Conservation (phyloP, 305 asterid species). For the Fraxinus dipetala region DNA sequence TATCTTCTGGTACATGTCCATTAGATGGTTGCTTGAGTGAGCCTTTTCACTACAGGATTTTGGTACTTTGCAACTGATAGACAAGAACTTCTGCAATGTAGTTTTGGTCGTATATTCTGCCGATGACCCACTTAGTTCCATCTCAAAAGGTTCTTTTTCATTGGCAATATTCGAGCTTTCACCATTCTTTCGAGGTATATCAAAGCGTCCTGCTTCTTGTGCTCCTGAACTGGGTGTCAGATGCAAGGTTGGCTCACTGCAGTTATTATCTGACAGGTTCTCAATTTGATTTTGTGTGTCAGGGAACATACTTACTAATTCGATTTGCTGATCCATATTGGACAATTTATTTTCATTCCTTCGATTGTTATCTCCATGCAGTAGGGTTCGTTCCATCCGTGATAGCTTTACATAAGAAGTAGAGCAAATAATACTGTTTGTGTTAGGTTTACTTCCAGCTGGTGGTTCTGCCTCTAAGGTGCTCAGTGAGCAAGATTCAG, state of each 20-base stretch:
- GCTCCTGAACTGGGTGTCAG: constrained; percentile 31
- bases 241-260: constrained; percentile 29
- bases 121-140: constrained; percentile 53
- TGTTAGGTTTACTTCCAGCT: constrained; percentile 28
- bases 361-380: constrained; percentile 39
- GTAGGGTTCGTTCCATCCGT: constrained; percentile 51
- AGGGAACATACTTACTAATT: constrained; percentile 31
- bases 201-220: constrained; percentile 28
- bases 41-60: constrained; percentile 35
- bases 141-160: constrained; percentile 35
- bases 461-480: constrained; percentile 48
- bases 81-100: constrained; percentile 21
- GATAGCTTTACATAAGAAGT: constrained; percentile 56
- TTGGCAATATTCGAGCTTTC: constrained; percentile 27
- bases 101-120: constrained; percentile 2
- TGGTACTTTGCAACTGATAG: constrained; percentile 30
- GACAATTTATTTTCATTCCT: constrained; percentile 30
- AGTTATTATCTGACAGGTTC: constrained; percentile 14
- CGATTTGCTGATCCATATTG: constrained; percentile 23
- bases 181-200: constrained; percentile 28
- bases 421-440: constrained; percentile 26
- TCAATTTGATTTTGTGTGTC: constrained; percentile 34
- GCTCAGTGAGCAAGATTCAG: constrained; percentile 43
- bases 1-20: constrained; percentile 27
- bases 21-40: constrained; percentile 34